phyloP scores from a whole-genome alignment of 2,329 filamentous ascomycete genomes.

The Pyrenophora teres region DNA sequence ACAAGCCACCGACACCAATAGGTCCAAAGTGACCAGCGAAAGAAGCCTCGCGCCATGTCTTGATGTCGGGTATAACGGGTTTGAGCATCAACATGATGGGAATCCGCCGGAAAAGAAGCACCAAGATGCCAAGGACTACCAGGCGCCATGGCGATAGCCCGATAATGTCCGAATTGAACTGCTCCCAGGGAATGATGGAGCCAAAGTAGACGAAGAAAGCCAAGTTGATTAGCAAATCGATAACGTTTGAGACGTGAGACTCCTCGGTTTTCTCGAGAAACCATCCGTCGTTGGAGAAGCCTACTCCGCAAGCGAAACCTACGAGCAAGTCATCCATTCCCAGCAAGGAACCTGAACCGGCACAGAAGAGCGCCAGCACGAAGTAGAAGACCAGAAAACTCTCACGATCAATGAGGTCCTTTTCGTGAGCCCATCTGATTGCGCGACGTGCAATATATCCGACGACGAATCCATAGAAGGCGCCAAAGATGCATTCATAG shows the following conservation, averaged over 20 bases:
- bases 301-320: constrained; percentile 94
- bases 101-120: constrained; percentile 93
- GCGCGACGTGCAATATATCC: constrained; percentile 90
- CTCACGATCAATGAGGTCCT: constrained; percentile 88
- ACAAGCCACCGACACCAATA: constrained; percentile 95
- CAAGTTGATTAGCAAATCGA: constrained; percentile 95
- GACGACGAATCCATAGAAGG: constrained; percentile 82
- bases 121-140: constrained; percentile 89
- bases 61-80: constrained; percentile 92
- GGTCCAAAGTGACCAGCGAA: constrained; percentile 98
- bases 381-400: constrained; percentile 99
- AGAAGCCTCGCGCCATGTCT: constrained; percentile 95
- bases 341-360: constrained; percentile 87
- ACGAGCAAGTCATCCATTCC: constrained; percentile 93
- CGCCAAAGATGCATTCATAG: constrained; percentile 95
- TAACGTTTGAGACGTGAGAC: constrained; percentile 98
- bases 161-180: constrained; percentile 74
- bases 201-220: constrained; percentile 98
- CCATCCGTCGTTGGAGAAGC: constrained; percentile 99
- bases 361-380: constrained; percentile 91
- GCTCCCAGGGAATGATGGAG: constrained; percentile 94
- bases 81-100: constrained; percentile 92
- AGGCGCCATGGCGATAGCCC: constrained; percentile 86
- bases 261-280: constrained; percentile 98
- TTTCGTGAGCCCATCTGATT: constrained; percentile 84